Percentiles rank a stretch among this genome's conserved stretches.
Conservation (phyloP, 169 alveolate species). For the Condylostoma magnum region DNA sequence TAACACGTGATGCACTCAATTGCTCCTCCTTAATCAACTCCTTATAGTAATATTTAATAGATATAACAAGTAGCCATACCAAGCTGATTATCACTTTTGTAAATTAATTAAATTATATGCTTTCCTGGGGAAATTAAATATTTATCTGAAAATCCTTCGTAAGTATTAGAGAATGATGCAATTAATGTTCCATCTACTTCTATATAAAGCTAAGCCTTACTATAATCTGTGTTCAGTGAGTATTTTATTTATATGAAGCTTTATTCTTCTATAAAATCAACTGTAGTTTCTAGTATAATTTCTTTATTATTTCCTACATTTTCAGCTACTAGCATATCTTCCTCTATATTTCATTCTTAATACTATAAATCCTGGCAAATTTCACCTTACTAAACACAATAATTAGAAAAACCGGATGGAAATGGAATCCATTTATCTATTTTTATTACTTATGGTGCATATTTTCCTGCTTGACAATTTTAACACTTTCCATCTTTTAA, state of each 20-base stretch:
- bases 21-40: constrained; percentile 20
- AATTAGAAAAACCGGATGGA: neutral
- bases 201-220: neutral
- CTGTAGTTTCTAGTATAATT: neutral
- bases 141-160: neutral
- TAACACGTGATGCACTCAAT: neutral
- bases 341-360: constrained; percentile 6
- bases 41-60: neutral
- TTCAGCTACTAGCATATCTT: neutral
- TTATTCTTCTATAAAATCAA: neutral
- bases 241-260: neutral
- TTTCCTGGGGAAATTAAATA: neutral
- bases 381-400: neutral
- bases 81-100: neutral
- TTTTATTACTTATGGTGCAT: neutral
- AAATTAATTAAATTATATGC: neutral
- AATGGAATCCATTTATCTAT: neutral
- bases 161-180: too few relatives aligned
- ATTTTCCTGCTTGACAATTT: constrained; percentile 1
- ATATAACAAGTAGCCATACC: neutral
- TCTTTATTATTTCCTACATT: neutral
- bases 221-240: neutral
- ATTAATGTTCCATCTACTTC: neutral
- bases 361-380: neutral
- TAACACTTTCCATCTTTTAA: neutral